phyloP scores from a whole-genome alignment of 2,329 filamentous ascomycete species.

The Nigrospora sphaerica region DNA sequence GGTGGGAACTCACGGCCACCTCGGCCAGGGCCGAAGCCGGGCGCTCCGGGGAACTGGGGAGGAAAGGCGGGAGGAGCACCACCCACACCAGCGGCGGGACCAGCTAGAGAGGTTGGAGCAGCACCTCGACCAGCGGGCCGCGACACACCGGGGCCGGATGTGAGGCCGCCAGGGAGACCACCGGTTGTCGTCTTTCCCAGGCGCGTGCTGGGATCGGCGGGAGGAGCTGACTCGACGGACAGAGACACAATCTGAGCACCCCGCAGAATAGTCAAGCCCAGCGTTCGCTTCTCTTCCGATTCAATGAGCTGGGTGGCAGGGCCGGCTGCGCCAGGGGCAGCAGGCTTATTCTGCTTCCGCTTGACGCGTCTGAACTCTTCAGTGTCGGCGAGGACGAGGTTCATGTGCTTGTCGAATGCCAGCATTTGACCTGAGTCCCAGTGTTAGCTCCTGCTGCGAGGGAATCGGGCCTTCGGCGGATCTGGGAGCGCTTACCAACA shows the following conservation, averaged over 20 bases:
- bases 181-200: conserved; percentile 70
- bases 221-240: conserved; percentile 91
- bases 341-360: conserved; percentile 69
- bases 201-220: conserved; percentile 84
- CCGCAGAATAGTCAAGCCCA: conserved; percentile 89
- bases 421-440: conserved; percentile 75
- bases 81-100: conserved; percentile 83
- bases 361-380: conserved; percentile 95
- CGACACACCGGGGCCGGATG: conserved; percentile 81
- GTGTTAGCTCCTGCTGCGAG: no score
- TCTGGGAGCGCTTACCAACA: conserved; percentile 28
- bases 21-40: conserved; percentile 41
- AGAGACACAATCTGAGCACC: conserved; percentile 92
- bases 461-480: no score
- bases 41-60: conserved; percentile 45
- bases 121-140: conserved; percentile 83
- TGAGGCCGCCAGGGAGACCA: conserved; percentile 62
- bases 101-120: conserved; percentile 68
- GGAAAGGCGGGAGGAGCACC: conserved; percentile 54
- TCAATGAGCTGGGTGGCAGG: conserved; percentile 64
- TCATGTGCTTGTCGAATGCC: conserved; percentile 99
- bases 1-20: conserved; percentile 43
- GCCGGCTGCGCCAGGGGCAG: conserved; percentile 56
- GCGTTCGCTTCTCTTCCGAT: conserved; percentile 93
- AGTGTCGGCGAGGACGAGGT: conserved; percentile 94